phyloP scores from a whole-genome alignment of 495 filamentous ascomycete genomes.

The Bryoglossum gracile region DNA sequence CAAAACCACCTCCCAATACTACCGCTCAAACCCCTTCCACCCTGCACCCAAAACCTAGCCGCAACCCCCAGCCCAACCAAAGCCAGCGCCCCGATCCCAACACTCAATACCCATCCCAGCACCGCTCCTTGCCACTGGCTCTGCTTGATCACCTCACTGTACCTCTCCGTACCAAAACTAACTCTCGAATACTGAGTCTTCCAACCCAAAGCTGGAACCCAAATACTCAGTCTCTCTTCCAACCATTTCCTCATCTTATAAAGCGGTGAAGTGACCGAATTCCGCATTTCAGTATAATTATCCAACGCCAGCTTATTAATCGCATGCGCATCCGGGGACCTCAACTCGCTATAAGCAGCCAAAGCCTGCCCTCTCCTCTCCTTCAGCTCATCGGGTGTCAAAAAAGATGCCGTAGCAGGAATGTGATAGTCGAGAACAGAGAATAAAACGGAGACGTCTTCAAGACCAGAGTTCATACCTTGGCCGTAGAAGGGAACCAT shows the following conservation, averaged over 20 bases:
- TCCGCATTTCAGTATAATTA: constrained; percentile 92
- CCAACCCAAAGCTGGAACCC: constrained; percentile 71
- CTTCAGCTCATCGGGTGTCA: constrained; percentile 31
- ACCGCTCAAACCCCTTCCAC: neutral
- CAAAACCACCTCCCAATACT: neutral
- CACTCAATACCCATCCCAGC: constrained; percentile 1
- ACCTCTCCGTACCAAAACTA: constrained; percentile 86
- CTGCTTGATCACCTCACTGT: constrained; percentile 68
- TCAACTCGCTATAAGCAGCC: constrained; percentile 61
- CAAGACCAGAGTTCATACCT: constrained; percentile 80
- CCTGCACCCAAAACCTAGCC: neutral
- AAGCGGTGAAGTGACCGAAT: constrained; percentile 62
- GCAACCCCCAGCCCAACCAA: neutral
- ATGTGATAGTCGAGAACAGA: constrained; percentile 58
- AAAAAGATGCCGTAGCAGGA: neutral
- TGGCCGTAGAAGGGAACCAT: constrained; percentile 96
- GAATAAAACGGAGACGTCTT: constrained; percentile 78
- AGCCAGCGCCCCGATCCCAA: neutral
- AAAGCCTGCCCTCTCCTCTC: constrained; percentile 53
- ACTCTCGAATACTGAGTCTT: constrained; percentile 89
- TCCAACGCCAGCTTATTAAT: constrained; percentile 89
- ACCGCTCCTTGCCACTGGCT: constrained; percentile 62
- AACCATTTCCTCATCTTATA: constrained; percentile 76
- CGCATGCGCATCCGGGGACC: constrained; percentile 69
- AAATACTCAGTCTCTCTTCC: constrained; percentile 76